Percentiles rank a stretch among this genome's conserved stretches.
Evolutionary conservation across 1,139 yeast species (phyloP).

Genomic region (Magnusiomyces ingens): DNA sequence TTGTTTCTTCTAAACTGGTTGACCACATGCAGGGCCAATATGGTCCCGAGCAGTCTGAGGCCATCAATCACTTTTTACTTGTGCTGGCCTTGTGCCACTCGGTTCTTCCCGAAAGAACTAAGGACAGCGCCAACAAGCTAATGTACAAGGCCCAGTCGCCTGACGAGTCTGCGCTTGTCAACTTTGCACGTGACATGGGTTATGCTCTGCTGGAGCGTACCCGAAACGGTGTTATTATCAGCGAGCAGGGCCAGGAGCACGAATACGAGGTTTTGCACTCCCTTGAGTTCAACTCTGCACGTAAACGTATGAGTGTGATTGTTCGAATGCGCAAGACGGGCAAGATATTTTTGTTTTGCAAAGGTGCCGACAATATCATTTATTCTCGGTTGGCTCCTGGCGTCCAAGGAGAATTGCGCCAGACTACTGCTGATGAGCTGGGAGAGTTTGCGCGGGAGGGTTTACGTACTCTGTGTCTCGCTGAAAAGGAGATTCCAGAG

Average conservation of each 20-base stretch:
- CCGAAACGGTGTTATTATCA: conserved; percentile 59
- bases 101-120: conserved; percentile 60
- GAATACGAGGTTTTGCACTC: conserved; percentile 69
- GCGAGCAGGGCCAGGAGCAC: conserved; percentile 62
- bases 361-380: conserved; percentile 94
- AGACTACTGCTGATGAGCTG: conserved; percentile 69
- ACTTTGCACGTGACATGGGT: conserved; percentile 88
- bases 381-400: conserved; percentile 56
- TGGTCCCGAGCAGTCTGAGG: conserved; percentile 50
- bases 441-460: conserved; percentile 94
- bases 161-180: conserved; percentile 92
- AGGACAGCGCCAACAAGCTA: conserved; percentile 45
- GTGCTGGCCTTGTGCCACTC: conserved; percentile 89
- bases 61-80: conserved; percentile 58
- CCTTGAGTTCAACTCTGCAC: conserved; percentile 80
- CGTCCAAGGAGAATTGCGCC: conserved; percentile 51
- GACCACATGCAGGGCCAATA: conserved; percentile 35
- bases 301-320: conserved; percentile 96
- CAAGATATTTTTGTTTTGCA: conserved; percentile 57
- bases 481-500: conserved; percentile 65
- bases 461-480: conserved; percentile 85
- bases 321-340: conserved; percentile 51
- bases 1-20: conserved; percentile 63
- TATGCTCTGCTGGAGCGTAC: conserved; percentile 70
- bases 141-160: conserved; percentile 93